These are phyloP conservation scores for Penicillium frequentans DNA, from an alignment of 2,329 filamentous ascomycete species.

Conservation along the genomic window DNA sequence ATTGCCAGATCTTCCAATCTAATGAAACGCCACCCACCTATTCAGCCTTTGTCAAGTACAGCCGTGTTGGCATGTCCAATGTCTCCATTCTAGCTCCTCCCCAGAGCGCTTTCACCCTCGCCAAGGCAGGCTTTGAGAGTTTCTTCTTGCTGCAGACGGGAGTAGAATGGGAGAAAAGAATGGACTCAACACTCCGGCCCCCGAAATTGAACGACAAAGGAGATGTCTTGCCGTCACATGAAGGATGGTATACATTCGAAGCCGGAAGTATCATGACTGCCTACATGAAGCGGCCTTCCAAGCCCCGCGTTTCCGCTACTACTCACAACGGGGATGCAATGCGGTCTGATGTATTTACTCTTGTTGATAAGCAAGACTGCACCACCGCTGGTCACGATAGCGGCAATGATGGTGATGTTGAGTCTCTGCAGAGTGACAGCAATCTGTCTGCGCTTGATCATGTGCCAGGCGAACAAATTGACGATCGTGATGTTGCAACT, in stretches of 20 bases:
- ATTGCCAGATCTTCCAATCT: conserved; percentile 65
- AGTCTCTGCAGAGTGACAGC: neutral
- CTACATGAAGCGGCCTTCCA: conserved; percentile 16
- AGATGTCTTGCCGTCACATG: conserved; percentile 22
- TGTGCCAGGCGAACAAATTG: neutral
- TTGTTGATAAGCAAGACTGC: neutral
- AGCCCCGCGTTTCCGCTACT: neutral
- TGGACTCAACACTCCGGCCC: conserved; percentile 11
- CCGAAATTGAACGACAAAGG: conserved; percentile 27
- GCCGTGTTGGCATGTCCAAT: conserved; percentile 28
- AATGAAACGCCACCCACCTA: conserved; percentile 60
- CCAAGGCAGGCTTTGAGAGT: conserved; percentile 53
- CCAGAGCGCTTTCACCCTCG: conserved; percentile 35
- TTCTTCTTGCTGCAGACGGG: conserved; percentile 62
- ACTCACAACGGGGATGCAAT: neutral
- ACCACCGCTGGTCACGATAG: neutral
- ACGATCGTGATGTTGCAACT: neutral
- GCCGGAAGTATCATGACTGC: conserved; percentile 20
- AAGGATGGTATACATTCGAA: conserved; percentile 36
- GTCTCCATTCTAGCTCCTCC: conserved; percentile 35
- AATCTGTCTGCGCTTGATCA: neutral
- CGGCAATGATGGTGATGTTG: neutral
- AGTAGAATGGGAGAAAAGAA: conserved; percentile 57
- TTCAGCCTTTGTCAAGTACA: conserved; percentile 56
- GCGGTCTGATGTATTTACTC: neutral